These are phyloP conservation scores for Sphagnurus paluster DNA, from an alignment of 1,284 basidiomycete species.

Conservation along the genomic window DNA sequence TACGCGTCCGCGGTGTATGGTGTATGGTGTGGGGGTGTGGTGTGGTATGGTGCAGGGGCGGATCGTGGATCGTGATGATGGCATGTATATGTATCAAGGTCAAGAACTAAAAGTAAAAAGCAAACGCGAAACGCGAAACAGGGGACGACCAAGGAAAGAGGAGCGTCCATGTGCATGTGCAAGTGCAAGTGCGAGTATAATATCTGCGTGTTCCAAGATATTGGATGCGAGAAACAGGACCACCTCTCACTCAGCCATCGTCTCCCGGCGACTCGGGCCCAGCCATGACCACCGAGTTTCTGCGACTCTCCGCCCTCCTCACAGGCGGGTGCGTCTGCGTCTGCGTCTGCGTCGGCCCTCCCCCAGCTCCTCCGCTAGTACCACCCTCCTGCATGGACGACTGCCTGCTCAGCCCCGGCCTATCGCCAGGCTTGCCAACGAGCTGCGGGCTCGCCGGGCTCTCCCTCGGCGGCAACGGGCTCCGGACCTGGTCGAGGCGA, in stretches of 20 bases:
- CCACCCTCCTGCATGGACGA: slow-evolving; percentile 21
- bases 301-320: slow-evolving; percentile 27
- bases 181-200: too few species aligned
- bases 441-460: slow-evolving; percentile 21
- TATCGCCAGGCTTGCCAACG: slow-evolving; percentile 23
- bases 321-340: slow-evolving; percentile 17
- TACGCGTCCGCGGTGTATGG: too few species aligned
- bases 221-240: not conserved
- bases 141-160: slow-evolving; percentile 12
- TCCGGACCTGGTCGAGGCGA: slow-evolving; percentile 25
- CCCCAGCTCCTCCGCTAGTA: slow-evolving; percentile 5
- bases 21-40: too few species aligned
- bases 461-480: slow-evolving; percentile 29
- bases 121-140: slow-evolving; percentile 13
- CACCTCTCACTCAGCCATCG: slow-evolving; percentile 9
- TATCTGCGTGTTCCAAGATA: not conserved
- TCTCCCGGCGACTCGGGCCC: slow-evolving; percentile 29
- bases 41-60: too few species aligned
- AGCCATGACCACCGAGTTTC: slow-evolving; percentile 36
- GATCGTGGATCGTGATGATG: too few species aligned
- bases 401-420: slow-evolving; percentile 28
- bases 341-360: slow-evolving; percentile 3
- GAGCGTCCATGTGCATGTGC: slow-evolving; percentile 2
- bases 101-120: slow-evolving; percentile 3
- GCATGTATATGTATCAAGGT: too few species aligned